A percentile compares a stretch with the other conserved stretches of the same genome.
Evolutionary conservation across 176 grass and related monocot genomes (phyloP).

Genomic region (Avena atlantica): DNA sequence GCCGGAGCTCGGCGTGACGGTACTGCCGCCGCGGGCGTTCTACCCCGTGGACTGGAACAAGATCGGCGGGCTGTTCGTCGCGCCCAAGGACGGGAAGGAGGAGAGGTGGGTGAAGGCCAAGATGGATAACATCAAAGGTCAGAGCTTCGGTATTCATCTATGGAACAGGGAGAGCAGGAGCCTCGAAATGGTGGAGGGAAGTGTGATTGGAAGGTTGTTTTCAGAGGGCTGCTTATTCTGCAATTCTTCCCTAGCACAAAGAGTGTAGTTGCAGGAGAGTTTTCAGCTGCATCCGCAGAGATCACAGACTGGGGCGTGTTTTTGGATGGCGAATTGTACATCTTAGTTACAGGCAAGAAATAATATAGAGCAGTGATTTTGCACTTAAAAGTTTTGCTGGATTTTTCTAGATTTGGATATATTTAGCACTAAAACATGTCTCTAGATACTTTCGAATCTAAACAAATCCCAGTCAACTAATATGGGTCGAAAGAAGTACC

Average conservation of each 20-base stretch:
- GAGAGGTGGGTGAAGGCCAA: slow-evolving; percentile 66
- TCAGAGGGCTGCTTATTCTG: slow-evolving; percentile 75
- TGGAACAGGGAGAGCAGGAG: slow-evolving; percentile 82
- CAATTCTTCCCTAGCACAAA: too few relatives aligned
- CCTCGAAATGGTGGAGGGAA: slow-evolving; percentile 70
- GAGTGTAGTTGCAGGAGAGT: too few relatives aligned
- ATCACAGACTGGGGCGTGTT: neutral
- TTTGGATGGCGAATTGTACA: slow-evolving; percentile 5
- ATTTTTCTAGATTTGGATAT: too few relatives aligned
- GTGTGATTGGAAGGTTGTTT: slow-evolving; percentile 64
- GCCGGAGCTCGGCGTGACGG: slow-evolving; percentile 42
- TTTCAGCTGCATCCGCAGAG: too few relatives aligned
- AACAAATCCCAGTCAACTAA: too few relatives aligned
- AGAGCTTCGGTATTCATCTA: slow-evolving; percentile 75
- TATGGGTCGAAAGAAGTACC: too few relatives aligned
- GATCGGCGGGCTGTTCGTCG: slow-evolving; percentile 69
- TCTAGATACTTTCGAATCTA: too few relatives aligned
- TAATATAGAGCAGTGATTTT: slow-evolving; percentile 39
- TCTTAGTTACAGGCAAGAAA: slow-evolving; percentile 26
- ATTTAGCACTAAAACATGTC: too few relatives aligned
- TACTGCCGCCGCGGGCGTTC: slow-evolving; percentile 77
- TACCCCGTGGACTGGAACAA: slow-evolving; percentile 84
- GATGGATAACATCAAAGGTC: slow-evolving; percentile 55
- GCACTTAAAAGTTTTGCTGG: neutral
- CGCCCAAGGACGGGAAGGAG: slow-evolving; percentile 44